Evolutionary conservation across 352 stramenopile species (phyloP).

Genomic region (Hyaloperonospora brassicae): DNA sequence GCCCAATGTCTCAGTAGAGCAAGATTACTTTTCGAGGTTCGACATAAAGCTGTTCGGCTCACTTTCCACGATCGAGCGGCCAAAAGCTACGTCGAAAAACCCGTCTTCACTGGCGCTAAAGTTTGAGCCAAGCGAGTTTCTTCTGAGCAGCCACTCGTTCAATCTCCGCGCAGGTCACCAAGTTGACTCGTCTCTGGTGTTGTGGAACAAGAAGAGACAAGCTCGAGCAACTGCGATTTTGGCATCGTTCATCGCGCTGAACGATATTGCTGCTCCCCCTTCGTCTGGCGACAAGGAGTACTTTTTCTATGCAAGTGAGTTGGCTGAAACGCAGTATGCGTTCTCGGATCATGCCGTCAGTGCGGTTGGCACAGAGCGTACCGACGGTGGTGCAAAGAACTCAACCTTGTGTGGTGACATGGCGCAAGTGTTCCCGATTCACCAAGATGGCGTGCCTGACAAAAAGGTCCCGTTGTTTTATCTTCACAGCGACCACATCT

Average conservation of each 20-base stretch:
- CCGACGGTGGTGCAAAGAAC: conserved; percentile 20
- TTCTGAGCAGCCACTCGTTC: conserved; percentile 30
- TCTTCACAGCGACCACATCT: conserved; percentile 49
- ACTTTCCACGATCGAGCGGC: conserved; percentile 15
- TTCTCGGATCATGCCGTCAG: conserved; percentile 39
- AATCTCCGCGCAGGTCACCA: conserved; percentile 34
- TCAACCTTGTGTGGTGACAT: conserved; percentile 39
- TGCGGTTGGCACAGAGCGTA: conserved; percentile 30
- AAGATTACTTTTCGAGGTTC: conserved; percentile 21
- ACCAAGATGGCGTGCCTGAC: too few relatives aligned
- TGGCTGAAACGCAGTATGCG: conserved; percentile 37
- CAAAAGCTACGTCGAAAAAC: conserved; percentile 19
- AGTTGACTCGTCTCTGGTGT: conserved; percentile 39
- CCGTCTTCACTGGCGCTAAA: conserved; percentile 17
- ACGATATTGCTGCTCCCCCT: conserved; percentile 21
- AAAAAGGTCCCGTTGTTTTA: too few relatives aligned
- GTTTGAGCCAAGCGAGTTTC: conserved; percentile 24
- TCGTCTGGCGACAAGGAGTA: conserved; percentile 46
- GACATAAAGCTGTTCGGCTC: conserved; percentile 20
- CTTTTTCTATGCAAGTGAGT: conserved; percentile 34
- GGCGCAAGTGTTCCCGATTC: conserved; percentile 30
- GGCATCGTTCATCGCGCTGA: conserved; percentile 29
- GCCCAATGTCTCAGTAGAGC: background rate
- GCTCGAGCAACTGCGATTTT: conserved; percentile 35
- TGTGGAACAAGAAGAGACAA: conserved; percentile 40